Conservation (phyloP, 2,329 filamentous ascomycete species). For the Ophiostoma ulmi region DNA sequence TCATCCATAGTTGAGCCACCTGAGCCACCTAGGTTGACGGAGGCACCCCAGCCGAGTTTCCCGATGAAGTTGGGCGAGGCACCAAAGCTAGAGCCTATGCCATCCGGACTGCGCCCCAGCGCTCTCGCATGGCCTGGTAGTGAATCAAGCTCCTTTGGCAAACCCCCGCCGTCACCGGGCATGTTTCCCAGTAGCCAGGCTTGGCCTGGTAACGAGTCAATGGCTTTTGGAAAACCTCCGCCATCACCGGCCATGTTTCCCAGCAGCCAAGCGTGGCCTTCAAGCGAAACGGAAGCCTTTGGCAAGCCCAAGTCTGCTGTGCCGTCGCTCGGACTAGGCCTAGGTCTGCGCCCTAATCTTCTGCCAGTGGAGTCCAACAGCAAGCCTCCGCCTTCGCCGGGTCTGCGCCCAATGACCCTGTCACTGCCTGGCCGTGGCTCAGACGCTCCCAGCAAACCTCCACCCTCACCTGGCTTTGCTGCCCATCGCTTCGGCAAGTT, state of each 20-base stretch:
- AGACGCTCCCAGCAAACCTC: slow-evolving; percentile 19
- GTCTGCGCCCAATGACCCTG: slow-evolving; percentile 2
- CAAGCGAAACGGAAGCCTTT: not conserved
- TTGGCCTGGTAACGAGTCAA: not conserved
- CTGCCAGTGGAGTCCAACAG: not conserved
- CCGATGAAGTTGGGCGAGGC: not conserved
- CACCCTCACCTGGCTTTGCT: slow-evolving; percentile 43
- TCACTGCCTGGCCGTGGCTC: slow-evolving; percentile 10
- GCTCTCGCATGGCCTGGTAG: not conserved
- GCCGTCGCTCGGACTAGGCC: not conserved
- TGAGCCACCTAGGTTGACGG: not conserved
- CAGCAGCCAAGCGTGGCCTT: not conserved
- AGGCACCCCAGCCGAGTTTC: not conserved
- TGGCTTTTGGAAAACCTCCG: not conserved
- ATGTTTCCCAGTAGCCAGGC: slow-evolving; percentile 33
- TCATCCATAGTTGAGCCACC: slow-evolving; percentile 6
- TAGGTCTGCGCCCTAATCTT: not conserved
- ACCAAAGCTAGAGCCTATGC: not conserved
- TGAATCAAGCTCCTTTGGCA: slow-evolving; percentile 26
- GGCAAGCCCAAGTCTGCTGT: not conserved
- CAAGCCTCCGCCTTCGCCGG: not conserved
- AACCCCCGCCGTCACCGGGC: slow-evolving; percentile 37
- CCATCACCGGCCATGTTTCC: not conserved
- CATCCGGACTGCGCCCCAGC: not conserved
- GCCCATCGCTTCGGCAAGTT: slow-evolving; percentile 39